Conservation (phyloP, 345 rosid genomes). For the Arabis hirsuta region DNA sequence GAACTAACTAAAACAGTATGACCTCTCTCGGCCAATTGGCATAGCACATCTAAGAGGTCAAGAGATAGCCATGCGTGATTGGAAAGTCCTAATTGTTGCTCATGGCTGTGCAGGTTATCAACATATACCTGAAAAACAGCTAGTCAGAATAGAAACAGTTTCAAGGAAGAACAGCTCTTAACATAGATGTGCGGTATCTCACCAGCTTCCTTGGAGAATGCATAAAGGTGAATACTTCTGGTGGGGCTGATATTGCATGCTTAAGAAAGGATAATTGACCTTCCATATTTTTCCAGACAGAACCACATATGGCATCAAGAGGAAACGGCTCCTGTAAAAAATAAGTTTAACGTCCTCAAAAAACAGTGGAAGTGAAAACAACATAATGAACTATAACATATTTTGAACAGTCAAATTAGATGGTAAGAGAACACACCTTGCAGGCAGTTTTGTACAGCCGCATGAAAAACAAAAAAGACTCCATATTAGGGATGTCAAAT, state of each 20-base stretch:
- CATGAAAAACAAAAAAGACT: constrained; percentile 84
- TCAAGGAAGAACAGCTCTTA: constrained; percentile 21
- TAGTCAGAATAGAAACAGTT: constrained; percentile 29
- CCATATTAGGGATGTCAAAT: constrained; percentile 78
- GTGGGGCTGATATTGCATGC: constrained; percentile 75
- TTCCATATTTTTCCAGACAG: constrained; percentile 82
- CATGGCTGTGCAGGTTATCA: constrained; percentile 71
- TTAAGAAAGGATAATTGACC: constrained; percentile 90
- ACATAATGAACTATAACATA: background rate
- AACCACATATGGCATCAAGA: constrained; percentile 77
- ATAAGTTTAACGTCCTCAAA: constrained; percentile 29
- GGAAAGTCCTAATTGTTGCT: constrained; percentile 63
- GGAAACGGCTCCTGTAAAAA: constrained; percentile 86
- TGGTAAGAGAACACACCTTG: constrained; percentile 57
- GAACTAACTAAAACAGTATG: constrained; percentile 63
- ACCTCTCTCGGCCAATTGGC: constrained; percentile 93
- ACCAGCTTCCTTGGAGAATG: constrained; percentile 90
- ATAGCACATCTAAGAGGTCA: constrained; percentile 81
- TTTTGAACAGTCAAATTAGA: constrained; percentile 21
- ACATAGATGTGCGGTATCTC: constrained; percentile 41
- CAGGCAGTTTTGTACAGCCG: constrained; percentile 75
- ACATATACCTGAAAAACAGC: constrained; percentile 58
- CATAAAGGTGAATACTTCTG: constrained; percentile 87
- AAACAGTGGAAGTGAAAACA: constrained; percentile 6
- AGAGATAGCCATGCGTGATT: constrained; percentile 85